Evolutionary conservation across 345 rosid genomes (phyloP).

Genomic region (Zanthoxylum bungeanum): DNA sequence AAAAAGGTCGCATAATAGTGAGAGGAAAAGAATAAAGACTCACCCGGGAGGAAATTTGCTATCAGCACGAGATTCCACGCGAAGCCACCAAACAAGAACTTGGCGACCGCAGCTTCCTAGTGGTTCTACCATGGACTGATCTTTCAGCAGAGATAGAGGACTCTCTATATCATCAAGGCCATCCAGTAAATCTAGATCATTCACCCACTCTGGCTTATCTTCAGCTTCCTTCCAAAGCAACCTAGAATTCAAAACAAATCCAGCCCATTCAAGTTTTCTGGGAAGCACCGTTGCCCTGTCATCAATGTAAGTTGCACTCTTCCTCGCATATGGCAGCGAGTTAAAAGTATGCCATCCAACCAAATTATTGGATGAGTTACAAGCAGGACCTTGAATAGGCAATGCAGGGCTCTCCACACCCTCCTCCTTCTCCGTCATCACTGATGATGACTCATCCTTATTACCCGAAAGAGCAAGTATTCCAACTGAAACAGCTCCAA

Average conservation of each 20-base stretch:
- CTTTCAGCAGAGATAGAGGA: constrained; percentile 73
- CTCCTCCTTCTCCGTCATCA: constrained; percentile 26
- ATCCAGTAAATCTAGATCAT: constrained; percentile 50
- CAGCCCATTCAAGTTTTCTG: constrained; percentile 89
- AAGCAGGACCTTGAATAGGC: constrained; percentile 96
- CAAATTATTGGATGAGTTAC: constrained; percentile 65
- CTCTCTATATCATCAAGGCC: constrained; percentile 55
- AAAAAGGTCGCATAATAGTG: not conserved
- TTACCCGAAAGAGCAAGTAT: constrained; percentile 62
- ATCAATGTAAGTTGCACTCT: constrained; percentile 63
- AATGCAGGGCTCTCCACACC: constrained; percentile 39
- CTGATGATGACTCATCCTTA: constrained; percentile 41
- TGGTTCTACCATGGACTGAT: constrained; percentile 76
- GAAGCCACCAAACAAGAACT: constrained; percentile 97
- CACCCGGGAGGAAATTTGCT: constrained; percentile 98
- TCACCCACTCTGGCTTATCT: constrained; percentile 77
- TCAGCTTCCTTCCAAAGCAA: constrained; percentile 78
- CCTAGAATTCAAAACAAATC: constrained; percentile 88
- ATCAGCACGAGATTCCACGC: constrained; percentile 98
- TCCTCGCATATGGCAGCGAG: constrained; percentile 57
- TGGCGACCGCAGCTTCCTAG: constrained; percentile 93
- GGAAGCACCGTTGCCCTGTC: constrained; percentile 87
- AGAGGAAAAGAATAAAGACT: constrained; percentile 24
- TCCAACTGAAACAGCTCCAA: constrained; percentile 85
- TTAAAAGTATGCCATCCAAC: constrained; percentile 90